Evolutionary conservation across 176 grass and related monocot species (phyloP).

Genomic region (Puya raimondii): DNA sequence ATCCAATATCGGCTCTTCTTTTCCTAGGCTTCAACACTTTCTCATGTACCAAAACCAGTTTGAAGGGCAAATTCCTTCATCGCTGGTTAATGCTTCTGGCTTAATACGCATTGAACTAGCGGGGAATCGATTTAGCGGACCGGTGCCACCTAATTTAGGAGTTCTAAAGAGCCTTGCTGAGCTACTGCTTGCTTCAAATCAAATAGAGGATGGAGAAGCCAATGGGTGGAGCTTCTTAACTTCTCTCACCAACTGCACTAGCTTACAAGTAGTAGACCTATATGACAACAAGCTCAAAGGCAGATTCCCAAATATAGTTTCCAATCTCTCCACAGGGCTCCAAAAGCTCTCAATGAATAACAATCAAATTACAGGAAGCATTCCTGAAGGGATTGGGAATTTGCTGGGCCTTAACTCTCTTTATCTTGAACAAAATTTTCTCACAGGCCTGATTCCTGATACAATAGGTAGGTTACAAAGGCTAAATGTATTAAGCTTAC

Average conservation of each 20-base stretch:
- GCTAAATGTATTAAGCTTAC: neutral
- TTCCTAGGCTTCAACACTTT: conserved; percentile 10
- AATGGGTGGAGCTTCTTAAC: conserved; percentile 26
- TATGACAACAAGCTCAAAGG: conserved; percentile 8
- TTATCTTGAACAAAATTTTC: neutral
- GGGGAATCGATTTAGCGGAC: conserved; percentile 13
- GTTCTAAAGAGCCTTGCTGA: neutral
- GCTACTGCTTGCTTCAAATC: conserved; percentile 1
- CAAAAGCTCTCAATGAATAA: neutral
- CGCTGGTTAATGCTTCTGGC: conserved; percentile 24
- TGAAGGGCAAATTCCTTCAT: conserved; percentile 13
- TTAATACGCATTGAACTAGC: neutral
- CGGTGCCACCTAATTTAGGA: conserved; percentile 12
- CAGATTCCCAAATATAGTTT: conserved; percentile 6
- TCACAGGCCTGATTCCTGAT: conserved; percentile 27
- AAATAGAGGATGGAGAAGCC: conserved; percentile 5
- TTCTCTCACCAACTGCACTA: conserved; percentile 21
- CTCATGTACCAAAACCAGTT: conserved; percentile 11
- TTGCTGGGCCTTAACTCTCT: conserved; percentile 7
- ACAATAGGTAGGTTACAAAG: conserved; percentile 20
- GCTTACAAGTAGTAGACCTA: conserved; percentile 7
- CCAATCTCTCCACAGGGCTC: conserved; percentile 22
- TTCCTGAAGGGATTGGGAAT: conserved; percentile 24
- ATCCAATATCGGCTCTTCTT: neutral
- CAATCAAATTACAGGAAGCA: conserved; percentile 11